phyloP scores from a whole-genome alignment of 192 early-diverging fungal genomes.

The Linnemannia schmuckeri region DNA sequence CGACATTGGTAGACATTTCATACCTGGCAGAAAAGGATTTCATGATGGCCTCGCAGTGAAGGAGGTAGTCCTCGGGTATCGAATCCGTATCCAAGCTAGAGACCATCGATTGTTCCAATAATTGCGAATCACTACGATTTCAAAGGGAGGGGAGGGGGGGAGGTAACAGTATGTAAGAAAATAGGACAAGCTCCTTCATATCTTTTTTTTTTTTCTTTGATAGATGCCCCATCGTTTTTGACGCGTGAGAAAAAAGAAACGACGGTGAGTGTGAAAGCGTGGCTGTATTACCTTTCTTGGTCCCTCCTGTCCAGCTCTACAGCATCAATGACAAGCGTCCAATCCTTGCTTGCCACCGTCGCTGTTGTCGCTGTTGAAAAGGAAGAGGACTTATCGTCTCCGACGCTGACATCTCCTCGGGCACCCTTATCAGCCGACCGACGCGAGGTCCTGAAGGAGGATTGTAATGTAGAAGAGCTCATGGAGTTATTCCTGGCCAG shows the following conservation, averaged over 20 bases:
- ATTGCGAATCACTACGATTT: slow-evolving; percentile 29
- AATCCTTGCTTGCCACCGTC: slow-evolving; percentile 13
- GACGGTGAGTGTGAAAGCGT: background rate
- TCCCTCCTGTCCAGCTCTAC: slow-evolving; percentile 32
- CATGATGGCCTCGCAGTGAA: slow-evolving; percentile 36
- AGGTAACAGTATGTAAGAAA: background rate
- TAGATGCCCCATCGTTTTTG: no score
- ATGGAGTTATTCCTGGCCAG: background rate
- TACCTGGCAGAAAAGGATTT: slow-evolving; percentile 44
- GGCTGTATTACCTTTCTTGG: slow-evolving; percentile 27
- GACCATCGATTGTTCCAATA: slow-evolving; percentile 42
- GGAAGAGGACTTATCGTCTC: background rate
- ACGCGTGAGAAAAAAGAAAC: background rate
- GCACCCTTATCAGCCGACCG: background rate
- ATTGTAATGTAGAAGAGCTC: background rate
- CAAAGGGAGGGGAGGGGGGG: background rate
- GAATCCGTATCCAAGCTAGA: slow-evolving; percentile 42
- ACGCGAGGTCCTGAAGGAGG: background rate
- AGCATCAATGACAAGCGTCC: slow-evolving; percentile 42
- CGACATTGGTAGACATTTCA: background rate
- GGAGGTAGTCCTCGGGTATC: slow-evolving; percentile 33
- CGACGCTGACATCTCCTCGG: background rate
- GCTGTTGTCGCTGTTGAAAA: background rate
- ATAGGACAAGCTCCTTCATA: background rate
- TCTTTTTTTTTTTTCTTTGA: no score